Evolutionary conservation across 2,329 filamentous ascomycete species (phyloP), one percentile per base, ranked within the genome.

Genomic region (Colletotrichum somersetense): DNA sequence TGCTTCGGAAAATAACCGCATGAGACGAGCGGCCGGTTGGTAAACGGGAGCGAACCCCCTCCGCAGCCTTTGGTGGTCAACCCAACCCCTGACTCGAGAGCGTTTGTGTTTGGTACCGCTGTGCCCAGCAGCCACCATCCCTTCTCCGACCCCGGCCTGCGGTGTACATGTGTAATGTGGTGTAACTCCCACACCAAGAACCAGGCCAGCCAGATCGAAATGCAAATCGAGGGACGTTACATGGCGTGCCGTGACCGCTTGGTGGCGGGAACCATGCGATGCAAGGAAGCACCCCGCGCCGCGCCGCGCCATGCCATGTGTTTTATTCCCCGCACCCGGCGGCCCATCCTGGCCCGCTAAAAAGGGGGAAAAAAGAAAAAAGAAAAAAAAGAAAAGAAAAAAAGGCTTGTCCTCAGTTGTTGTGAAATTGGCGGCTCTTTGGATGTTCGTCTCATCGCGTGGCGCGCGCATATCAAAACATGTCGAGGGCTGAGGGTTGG

Each of bases 351-450:
- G 97, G 94, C 94, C 96, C 80, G 96, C 95, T 30, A 30, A 30
- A 30, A 30, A 30, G 3, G 3, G 3, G 3, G 26, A 30, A 3
- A 30, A 30, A 3, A 30, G 3, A 30, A 3, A 30, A 3, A 3
- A 30, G 14, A 11, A 40, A 35, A 35, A 35, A 35, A 35, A 35
- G 10, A 35, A 38, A 10, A 11, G 5, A 38, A 38, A 38, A 52
- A 91, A 62, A 38, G 35, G 42, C 44, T 98, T 74, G 8, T 44
- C 75, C 90, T 92, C 53, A 89, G 6, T 98, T 81, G 55, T 89
- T 98, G 62, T 96, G 2, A 98, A 98, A 81, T 94, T 93, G 55
- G 14, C 8, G 16, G 26, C n/a, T 44, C 23, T 44, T 12, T 48
- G 57, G 26, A 18, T 33, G 23, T 52, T 52, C 23, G 23, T 26